Conservation (phyloP, 139 green algal species). For the Raphidocelis subcapitata region DNA sequence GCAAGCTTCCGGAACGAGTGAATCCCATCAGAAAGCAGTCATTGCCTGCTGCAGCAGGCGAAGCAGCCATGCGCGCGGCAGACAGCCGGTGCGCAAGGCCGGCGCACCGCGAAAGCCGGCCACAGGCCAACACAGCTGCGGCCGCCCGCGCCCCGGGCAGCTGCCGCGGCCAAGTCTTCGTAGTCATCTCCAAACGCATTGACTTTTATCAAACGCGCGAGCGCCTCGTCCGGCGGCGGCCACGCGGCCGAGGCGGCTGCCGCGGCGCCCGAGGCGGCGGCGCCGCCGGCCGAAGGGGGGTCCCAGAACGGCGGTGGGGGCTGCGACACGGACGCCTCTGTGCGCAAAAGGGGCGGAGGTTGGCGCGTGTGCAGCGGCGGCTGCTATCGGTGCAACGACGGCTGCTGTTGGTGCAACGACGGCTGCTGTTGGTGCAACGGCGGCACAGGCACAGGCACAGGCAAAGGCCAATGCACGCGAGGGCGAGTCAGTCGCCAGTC, state of each 20-base stretch:
- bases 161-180: constrained; percentile 38
- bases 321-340: constrained; percentile 3
- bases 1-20: too few species aligned
- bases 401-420: background rate
- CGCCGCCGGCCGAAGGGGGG: background rate
- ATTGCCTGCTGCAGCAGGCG: too few species aligned
- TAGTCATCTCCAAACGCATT: constrained; percentile 52
- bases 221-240: background rate
- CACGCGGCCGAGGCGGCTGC: background rate
- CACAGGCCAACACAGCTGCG: constrained; percentile 41
- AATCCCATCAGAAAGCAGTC: too few species aligned
- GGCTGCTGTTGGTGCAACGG: background rate
- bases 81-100: too few species aligned
- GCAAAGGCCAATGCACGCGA: background rate
- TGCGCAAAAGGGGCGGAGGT: background rate
- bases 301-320: background rate
- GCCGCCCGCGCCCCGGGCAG: constrained; percentile 14
- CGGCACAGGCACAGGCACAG: background rate
- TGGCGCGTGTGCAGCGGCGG: too few species aligned
- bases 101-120: constrained; percentile 45
- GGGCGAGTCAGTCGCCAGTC: background rate
- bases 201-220: constrained; percentile 17
- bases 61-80: too few species aligned
- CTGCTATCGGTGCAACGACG: background rate
- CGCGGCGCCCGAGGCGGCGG: background rate